These are phyloP conservation scores for Saturnispora mendoncae DNA, from an alignment of 805 yeast species.

Conservation along the genomic window DNA sequence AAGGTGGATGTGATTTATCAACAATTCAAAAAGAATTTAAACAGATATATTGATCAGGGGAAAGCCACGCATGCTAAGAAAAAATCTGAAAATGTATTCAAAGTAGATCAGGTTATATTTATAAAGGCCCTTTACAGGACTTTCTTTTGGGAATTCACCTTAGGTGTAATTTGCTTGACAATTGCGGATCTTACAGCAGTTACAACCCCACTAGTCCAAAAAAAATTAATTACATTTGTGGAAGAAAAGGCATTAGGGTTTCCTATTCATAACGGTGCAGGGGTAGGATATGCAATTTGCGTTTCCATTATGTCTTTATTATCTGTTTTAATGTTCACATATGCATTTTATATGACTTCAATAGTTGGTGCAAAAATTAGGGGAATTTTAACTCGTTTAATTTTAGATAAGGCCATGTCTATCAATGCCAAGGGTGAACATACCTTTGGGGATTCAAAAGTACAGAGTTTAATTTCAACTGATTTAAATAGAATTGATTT, in stretches of 20 bases:
- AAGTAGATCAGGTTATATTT: constrained; percentile 15
- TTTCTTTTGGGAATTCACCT: constrained; percentile 37
- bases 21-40: constrained; percentile 30
- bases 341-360: constrained; percentile 43
- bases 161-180: constrained; percentile 25
- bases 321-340: constrained; percentile 33
- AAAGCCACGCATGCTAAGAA: neutral
- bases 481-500: constrained; percentile 74
- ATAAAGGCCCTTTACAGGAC: constrained; percentile 34
- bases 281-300: constrained; percentile 72
- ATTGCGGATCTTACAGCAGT: constrained; percentile 36
- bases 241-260: constrained; percentile 38
- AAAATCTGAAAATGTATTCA: constrained; percentile 1
- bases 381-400: constrained; percentile 58
- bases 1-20: constrained; percentile 33
- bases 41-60: constrained; percentile 22
- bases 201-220: constrained; percentile 57
- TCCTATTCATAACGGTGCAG: constrained; percentile 40
- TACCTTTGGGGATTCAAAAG: constrained; percentile 56
- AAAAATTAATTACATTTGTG: constrained; percentile 54
- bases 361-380: constrained; percentile 61
- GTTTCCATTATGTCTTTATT: constrained; percentile 42
- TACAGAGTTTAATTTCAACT: constrained; percentile 74
- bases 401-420: constrained; percentile 56
- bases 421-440: constrained; percentile 54